These are phyloP conservation scores for Microthyrium microscopicum DNA, from an alignment of 2,329 filamentous ascomycete genomes.

Conservation along the genomic window DNA sequence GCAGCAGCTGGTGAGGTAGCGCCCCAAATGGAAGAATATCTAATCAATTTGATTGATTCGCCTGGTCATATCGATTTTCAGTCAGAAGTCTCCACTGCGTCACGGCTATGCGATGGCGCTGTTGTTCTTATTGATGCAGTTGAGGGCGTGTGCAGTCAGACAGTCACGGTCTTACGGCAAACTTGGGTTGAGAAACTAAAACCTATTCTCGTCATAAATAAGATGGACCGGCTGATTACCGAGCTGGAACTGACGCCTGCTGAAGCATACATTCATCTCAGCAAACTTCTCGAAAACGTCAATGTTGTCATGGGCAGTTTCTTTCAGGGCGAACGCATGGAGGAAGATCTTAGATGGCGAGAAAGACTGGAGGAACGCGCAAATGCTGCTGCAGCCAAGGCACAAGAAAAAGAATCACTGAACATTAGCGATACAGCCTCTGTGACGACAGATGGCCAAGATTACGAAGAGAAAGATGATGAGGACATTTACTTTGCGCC, in stretches of 20 bases:
- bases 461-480: slow-evolving; percentile 82
- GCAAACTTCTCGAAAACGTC: slow-evolving; percentile 81
- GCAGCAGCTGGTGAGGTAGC: too few relatives aligned
- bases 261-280: slow-evolving; percentile 81
- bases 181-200: slow-evolving; percentile 93
- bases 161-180: slow-evolving; percentile 87
- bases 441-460: slow-evolving; percentile 31
- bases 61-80: slow-evolving; percentile 98
- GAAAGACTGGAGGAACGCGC: slow-evolving; percentile 80
- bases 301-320: slow-evolving; percentile 96
- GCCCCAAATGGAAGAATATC: slow-evolving; percentile 68
- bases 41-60: slow-evolving; percentile 95
- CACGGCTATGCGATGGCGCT: slow-evolving; percentile 82
- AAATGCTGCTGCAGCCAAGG: slow-evolving; percentile 51
- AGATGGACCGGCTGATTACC: slow-evolving; percentile 87
- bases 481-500: slow-evolving; percentile 97
- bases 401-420: slow-evolving; percentile 32
- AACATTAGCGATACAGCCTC: slow-evolving; percentile 5
- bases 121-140: slow-evolving; percentile 92
- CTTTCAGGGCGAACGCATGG: slow-evolving; percentile 96
- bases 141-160: slow-evolving; percentile 96
- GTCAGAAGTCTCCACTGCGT: slow-evolving; percentile 93
- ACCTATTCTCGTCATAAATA: slow-evolving; percentile 90
- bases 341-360: slow-evolving; percentile 91
- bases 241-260: slow-evolving; percentile 84